phyloP scores from a whole-genome alignment of 768 basidiomycete genomes.

The Boletus rufocinnamomeus region DNA sequence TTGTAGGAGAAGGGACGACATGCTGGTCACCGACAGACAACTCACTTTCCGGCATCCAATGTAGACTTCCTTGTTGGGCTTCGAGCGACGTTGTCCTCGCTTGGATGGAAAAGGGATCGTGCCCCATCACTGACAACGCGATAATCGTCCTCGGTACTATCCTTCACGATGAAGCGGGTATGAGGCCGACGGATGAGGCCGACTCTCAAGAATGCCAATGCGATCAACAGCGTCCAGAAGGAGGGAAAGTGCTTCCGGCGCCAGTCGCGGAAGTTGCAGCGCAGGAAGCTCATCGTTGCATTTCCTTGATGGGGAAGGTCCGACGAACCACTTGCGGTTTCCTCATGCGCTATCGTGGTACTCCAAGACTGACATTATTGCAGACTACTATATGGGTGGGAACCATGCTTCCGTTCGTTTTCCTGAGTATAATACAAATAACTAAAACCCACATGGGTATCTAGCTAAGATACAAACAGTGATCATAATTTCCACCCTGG shows the following conservation, averaged over 20 bases:
- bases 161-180: conserved; percentile 78
- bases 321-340: not conserved
- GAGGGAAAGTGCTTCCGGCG: conserved; percentile 24
- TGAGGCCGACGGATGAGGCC: conserved; percentile 84
- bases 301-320: not conserved
- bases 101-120: conserved; percentile 57
- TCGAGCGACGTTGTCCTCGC: conserved; percentile 54
- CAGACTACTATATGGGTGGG: no score
- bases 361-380: no score
- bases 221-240: conserved; percentile 52
- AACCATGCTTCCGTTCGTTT: no score
- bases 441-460: not conserved
- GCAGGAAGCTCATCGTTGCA: conserved; percentile 5
- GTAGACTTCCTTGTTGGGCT: conserved; percentile 40
- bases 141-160: conserved; percentile 92
- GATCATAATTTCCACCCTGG: conserved; percentile 45
- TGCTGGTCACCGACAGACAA: conserved; percentile 1
- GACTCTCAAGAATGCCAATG: conserved; percentile 59
- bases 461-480: conserved; percentile 23
- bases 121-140: conserved; percentile 94
- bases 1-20: conserved; percentile 40
- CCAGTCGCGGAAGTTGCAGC: no score
- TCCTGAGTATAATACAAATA: not conserved
- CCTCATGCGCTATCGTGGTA: no score
- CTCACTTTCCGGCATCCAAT: conserved; percentile 68